Evolutionary conservation across 2,329 filamentous ascomycete species (phyloP), one percentile per base, ranked within the genome.

Genomic region (Aureobasidium sp.): DNA sequence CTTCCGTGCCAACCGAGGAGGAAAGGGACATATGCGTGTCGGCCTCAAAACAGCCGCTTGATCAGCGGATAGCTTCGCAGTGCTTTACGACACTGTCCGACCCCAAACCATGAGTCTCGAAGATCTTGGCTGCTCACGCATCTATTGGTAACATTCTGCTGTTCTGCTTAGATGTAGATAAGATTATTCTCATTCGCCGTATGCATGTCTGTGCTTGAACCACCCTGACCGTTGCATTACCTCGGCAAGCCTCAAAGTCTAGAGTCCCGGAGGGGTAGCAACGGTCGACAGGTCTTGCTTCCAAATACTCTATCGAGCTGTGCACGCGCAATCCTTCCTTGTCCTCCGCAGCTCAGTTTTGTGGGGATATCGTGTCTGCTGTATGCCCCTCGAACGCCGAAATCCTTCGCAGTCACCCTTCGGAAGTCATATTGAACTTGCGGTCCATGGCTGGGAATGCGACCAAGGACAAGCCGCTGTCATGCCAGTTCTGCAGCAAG

Each of bases 11-110:
- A 85, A 84, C 64, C 71, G 82, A 37, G 79, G 79, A 2, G 82
- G 82, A 0, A 78, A 72, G 48, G 82, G 82, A 1, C 78, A 82
- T 53, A 82, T 82, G 79, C 75, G 81, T 60, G 81, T 84, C 41
- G 74, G 70, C 3, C 15, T 62, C 17, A 55, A 52, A 15, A 56
- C 15, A 41, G 34, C 56, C 27, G 13, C 5, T 15, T 52, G 20
- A 32, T 32, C 20, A 20, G 20, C 20, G 20, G 20, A 20, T 20
- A 20, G 20, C 20, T 20, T 20, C 20, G 20, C 20, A 1, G 20
- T 20, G 20, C 20, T 20, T 20, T 20, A 20, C 20, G 20, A 20
- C 20, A 20, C 20, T 20, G 20, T 20, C 20, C 20, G 20, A 20
- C 20, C 20, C 20, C 20, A 20, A 20, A 20, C 20, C 20, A 20